Evolutionary conservation across 768 basidiomycete genomes (phyloP), one percentile per base, ranked within the genome.

Genomic region (Collybiopsis luxurians): DNA sequence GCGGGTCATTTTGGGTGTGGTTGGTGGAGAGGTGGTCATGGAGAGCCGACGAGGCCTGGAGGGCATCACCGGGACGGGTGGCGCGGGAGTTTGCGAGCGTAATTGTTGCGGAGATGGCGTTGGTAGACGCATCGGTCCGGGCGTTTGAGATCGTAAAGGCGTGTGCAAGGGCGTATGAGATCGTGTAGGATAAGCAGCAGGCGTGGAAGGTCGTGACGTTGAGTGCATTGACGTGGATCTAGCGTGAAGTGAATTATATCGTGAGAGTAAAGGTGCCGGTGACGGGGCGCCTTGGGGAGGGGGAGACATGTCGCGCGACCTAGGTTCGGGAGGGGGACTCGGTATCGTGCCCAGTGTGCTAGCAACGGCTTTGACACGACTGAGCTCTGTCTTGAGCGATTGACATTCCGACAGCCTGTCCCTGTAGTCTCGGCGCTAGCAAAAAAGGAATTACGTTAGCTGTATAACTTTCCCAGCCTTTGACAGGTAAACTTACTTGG

Each of bases 391-490:
- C 54, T 83, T 84, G 43, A 90, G 78, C 63, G 77, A 77, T 66
- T 86, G 84, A 66, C 78, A 84, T 73, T 90, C 89, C 73, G 86
- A 85, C 56, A 82, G 77, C 78, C 86, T 86, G 75, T 84, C 82
- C 60, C 77, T 72, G 71, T 84, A 85, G 68, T 79, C 76, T 53
- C 77, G 66, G 68, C 84, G 82, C 87, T 88, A 64, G 31, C 31
- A 65, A 60, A 61, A 60, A 57, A 61, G 57, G 56, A 60, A 42
- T 56, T 59, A 63, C 54, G 56, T 58, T 47, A 60, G 45, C 40
- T 44, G 21, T 47, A 26, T 17, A 17, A 46, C 19, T 55, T 63
- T 36, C 61, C 58, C 30, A 28, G 28, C 57, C 56, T 49, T 59
- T 55, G 15, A 49, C 26, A 51, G 44, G 10, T n/a, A 38, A 61